A percentile compares a stretch with the other conserved stretches of the same genome.
Evolutionary conservation across 345 rosid species (phyloP).

Genomic region (Melastoma malabathricum): DNA sequence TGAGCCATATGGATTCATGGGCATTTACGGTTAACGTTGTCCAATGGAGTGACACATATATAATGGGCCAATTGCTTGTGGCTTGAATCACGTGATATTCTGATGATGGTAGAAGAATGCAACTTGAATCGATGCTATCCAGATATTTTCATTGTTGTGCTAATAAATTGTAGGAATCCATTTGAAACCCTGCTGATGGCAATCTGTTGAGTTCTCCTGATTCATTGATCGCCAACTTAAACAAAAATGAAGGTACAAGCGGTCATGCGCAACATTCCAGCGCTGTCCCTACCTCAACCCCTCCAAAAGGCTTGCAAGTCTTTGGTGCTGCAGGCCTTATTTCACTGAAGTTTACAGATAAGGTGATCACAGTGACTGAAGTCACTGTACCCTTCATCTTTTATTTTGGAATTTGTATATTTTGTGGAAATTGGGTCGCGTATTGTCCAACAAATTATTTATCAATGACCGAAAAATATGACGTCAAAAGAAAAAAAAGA

Average conservation of each 20-base stretch:
- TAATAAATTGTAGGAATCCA: conserved; percentile 58
- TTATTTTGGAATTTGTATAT: no score
- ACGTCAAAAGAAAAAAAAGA: neutral
- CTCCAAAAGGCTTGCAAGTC: conserved; percentile 36
- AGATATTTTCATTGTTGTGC: neutral
- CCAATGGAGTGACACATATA: no score
- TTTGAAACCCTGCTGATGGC: conserved; percentile 88
- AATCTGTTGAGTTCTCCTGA: conserved; percentile 67
- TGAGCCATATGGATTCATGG: no score
- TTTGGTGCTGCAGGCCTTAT: conserved; percentile 73
- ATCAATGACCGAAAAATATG: no score
- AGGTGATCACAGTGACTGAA: conserved; percentile 25
- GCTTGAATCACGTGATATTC: no score
- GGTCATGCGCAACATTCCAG: conserved; percentile 39
- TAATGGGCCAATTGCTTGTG: no score
- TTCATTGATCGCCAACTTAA: conserved; percentile 61
- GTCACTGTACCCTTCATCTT: conserved; percentile 5
- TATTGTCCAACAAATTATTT: no score
- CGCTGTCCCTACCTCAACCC: conserved; percentile 29
- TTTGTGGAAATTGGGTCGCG: no score
- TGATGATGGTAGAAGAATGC: neutral
- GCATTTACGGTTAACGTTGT: no score
- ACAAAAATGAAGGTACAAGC: conserved; percentile 35
- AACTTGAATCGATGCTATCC: neutral
- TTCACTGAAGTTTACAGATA: conserved; percentile 67